Conservation (phyloP, 2,329 filamentous ascomycete genomes). For the Claviceps fusiformis region DNA sequence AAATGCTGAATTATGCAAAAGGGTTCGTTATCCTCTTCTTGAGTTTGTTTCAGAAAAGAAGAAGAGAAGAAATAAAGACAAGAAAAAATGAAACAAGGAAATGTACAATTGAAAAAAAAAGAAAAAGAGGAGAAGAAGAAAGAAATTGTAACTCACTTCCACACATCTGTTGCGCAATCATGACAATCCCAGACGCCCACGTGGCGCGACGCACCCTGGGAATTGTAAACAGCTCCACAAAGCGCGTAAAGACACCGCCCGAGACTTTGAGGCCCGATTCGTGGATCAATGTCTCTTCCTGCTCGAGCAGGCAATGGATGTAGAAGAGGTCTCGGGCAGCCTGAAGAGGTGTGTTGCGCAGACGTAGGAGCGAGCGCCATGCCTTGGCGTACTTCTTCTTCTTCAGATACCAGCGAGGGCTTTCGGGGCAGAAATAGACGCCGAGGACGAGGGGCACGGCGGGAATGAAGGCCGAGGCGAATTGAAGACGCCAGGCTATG, state of each 20-base stretch:
- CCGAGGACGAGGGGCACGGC: constrained; percentile 44
- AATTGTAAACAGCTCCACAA: constrained; percentile 43
- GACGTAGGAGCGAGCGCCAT: constrained; percentile 38
- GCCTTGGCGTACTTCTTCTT: constrained; percentile 41
- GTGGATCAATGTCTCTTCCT: constrained; percentile 16
- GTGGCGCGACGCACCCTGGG: constrained; percentile 47
- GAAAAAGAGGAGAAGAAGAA: no score
- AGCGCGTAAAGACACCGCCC: constrained; percentile 34
- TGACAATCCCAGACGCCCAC: constrained; percentile 52
- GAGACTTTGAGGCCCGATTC: constrained; percentile 20
- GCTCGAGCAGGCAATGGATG: constrained; percentile 30
- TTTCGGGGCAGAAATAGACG: constrained; percentile 50
- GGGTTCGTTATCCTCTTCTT: no score
- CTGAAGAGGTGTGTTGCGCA: constrained; percentile 45
- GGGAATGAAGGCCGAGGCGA: constrained; percentile 52
- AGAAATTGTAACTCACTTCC: constrained; percentile 20
- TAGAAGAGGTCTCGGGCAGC: constrained; percentile 51
- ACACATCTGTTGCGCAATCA: constrained; percentile 52
- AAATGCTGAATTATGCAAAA: no score
- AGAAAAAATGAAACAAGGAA: background rate
- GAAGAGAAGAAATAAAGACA: background rate
- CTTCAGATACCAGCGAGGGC: constrained; percentile 53
- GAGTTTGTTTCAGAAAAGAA: background rate
- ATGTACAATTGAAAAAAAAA: background rate
- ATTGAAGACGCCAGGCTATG: constrained; percentile 49